These are phyloP conservation scores for Euphrasia arctica DNA, from an alignment of 305 asterid species.

Conservation along the genomic window DNA sequence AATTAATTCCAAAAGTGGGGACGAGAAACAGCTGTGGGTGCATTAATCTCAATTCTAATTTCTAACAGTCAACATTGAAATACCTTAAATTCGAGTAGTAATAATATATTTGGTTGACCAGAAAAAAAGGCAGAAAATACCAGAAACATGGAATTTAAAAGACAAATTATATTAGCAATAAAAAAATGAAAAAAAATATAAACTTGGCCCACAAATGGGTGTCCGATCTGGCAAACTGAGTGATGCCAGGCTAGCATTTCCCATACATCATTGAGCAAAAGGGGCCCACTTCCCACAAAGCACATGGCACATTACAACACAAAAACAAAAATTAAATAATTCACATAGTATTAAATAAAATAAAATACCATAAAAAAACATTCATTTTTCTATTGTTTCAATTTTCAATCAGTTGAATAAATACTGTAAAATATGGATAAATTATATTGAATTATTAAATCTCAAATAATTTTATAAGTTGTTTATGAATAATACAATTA, in stretches of 20 bases:
- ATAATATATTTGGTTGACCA: neutral
- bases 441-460: no score
- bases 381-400: slow-evolving; percentile 24
- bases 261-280: slow-evolving; percentile 47
- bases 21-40: slow-evolving; percentile 5
- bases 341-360: neutral
- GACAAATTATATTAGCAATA: neutral
- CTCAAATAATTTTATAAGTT: no score
- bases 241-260: slow-evolving; percentile 60
- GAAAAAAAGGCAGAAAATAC: slow-evolving; percentile 23
- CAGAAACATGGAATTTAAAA: slow-evolving; percentile 24
- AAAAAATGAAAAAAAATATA: neutral
- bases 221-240: slow-evolving; percentile 60
- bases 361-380: neutral
- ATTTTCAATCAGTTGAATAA: no score
- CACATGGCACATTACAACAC: slow-evolving; percentile 39
- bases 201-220: slow-evolving; percentile 33
- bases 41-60: neutral
- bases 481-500: no score
- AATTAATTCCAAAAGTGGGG: neutral
- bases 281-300: slow-evolving; percentile 47
- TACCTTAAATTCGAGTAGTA: neutral
- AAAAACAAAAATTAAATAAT: slow-evolving; percentile 20
- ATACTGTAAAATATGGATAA: no score
- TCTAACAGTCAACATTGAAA: slow-evolving; percentile 4